Base-by-base conservation (phyloP, 2,329 filamentous ascomycete genomes). In the Sporothrix luriei region DNA sequence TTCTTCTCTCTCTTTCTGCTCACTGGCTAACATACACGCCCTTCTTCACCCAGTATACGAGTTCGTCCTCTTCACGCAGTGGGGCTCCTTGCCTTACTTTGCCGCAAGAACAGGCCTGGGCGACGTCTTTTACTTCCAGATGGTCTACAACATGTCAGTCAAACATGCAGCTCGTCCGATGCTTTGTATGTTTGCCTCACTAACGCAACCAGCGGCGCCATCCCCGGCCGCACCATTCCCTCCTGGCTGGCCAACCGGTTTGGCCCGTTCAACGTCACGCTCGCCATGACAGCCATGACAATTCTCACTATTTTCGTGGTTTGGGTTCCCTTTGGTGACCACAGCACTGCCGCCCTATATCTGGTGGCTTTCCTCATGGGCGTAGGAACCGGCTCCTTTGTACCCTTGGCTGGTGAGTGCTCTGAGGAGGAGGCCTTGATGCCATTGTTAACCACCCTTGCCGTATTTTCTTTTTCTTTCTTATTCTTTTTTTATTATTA, bases 81-180 rank as follows among this genome's bases (percentile, higher is more conserved):
- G 76, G 75, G 76, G 75, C 19, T 75, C 76, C n/a, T 72, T 78
- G 66, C 77, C 76, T 4, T 73, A 72, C 14, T 77, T 75, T 71
- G 74, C 76, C 46, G 74, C 75, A 14, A 68, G 71, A 10, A 72
- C 71, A 26, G 68, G 72, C 33, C 70, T 75, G 48, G 75, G 74
- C 1, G 69, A 75, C 38, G 73, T 76, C 64, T 76, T 76, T 65
- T 75, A 75, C 46, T 69, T 78, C 24, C 75, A 76, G 70, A 73
- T 77, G 72, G 74, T 74, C 55, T 76, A 78, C 72, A 78, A 77
- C 69, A 65, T 78, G 76, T 77, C 33, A 71, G 14, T 46, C 40
- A 14, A 4, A 48, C 2, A 6, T 48, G 5, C 43, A 48, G 2
- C 4, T 19, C 5, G 14, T 48, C 5, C 19, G 75, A 74, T 74